These are phyloP conservation scores for Bathelium albidoporum DNA, from an alignment of 495 filamentous ascomycete genomes.

Conservation along the genomic window DNA sequence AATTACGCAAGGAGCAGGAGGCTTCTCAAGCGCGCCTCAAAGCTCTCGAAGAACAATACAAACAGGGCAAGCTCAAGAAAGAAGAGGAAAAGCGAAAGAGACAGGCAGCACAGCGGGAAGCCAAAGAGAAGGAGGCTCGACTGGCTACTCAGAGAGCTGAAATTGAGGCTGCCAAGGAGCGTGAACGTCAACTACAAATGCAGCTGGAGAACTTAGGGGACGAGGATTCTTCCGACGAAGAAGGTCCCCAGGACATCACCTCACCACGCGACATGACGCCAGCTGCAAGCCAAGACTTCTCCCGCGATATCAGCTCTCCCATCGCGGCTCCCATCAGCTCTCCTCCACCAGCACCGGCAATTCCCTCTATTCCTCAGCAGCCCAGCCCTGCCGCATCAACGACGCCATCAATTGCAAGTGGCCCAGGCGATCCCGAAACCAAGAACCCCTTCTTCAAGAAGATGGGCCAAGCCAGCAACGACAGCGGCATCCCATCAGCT, in stretches of 20 bases:
- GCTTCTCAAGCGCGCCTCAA: constrained; percentile 72
- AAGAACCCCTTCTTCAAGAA: constrained; percentile 61
- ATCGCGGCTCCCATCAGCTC: constrained; percentile 36
- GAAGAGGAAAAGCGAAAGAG: constrained; percentile 87
- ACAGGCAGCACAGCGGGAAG: constrained; percentile 75
- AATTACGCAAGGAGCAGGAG: constrained; percentile 66
- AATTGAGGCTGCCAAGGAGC: constrained; percentile 79
- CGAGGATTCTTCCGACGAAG: constrained; percentile 74
- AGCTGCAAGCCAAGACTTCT: constrained; percentile 51
- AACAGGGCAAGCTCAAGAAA: constrained; percentile 91
- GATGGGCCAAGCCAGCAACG: constrained; percentile 40
- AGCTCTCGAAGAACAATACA: constrained; percentile 87
- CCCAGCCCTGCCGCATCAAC: constrained; percentile 11
- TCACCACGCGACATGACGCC: constrained; percentile 75
- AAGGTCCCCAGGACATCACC: constrained; percentile 72
- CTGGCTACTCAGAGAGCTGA: constrained; percentile 81
- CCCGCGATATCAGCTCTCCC: constrained; percentile 19
- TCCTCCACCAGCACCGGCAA: constrained; percentile 35
- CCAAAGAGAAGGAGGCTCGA: constrained; percentile 79
- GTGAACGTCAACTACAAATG: constrained; percentile 75
- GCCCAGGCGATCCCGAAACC: constrained; percentile 33
- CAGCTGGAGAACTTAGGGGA: constrained; percentile 77
- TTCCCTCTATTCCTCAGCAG: constrained; percentile 17
- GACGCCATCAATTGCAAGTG: constrained; percentile 24
- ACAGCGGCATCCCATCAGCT: constrained; percentile 8